Base-by-base conservation (phyloP, 225 moss, liverwort and hornwort species). In the Bryoerythrophyllum caledonicum region DNA sequence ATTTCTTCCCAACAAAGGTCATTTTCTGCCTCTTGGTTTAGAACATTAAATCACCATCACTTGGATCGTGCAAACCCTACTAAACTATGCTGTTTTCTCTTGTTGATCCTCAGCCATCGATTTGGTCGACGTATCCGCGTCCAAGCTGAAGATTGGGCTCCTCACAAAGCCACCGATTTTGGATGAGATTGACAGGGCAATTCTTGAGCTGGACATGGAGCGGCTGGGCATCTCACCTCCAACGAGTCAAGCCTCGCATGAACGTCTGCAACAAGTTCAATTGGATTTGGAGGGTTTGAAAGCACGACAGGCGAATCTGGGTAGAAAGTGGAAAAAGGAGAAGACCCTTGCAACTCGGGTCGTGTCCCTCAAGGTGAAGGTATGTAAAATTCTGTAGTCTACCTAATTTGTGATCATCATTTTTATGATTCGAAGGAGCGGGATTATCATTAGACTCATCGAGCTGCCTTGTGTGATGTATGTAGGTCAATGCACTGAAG, bases 121-220 rank as follows among this genome's bases (percentile, higher is more conserved):
- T 74, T 68, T 91, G 62, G 89, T 91, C 6, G 91, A 91, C 23
- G 86, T 86, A 80, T 86, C 91, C 4, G 84, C 86, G 5, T 86
- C 91, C 41, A 91, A 91, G 67, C 14, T 91, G 76, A 91, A 91
- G 65, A 85, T 89, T 71, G 86, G 70, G 65, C 79, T 87, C 0
- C 83, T 81, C 44, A 84, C 91, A 15, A 91, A 91, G 79, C 89
- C 89, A 14, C 73, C 85, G 2, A 61, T 81, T n/a, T n/a, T n/a
- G n/a, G n/a, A n/a, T n/a, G n/a, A n/a, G n/a, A 82, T 91, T 26
- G 89, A 89, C 34, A 77, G 89, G 52, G 71, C 87, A 27, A 89
- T 91, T 7, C 66, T 89, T 6, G 85, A 87, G 77, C 26, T 91
- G 6, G 91, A 91, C 79, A 91, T 91, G 87, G 91, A 89, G 60